Base-by-base conservation (phyloP, 345 rosid genomes). In the Corymbia maculata region DNA sequence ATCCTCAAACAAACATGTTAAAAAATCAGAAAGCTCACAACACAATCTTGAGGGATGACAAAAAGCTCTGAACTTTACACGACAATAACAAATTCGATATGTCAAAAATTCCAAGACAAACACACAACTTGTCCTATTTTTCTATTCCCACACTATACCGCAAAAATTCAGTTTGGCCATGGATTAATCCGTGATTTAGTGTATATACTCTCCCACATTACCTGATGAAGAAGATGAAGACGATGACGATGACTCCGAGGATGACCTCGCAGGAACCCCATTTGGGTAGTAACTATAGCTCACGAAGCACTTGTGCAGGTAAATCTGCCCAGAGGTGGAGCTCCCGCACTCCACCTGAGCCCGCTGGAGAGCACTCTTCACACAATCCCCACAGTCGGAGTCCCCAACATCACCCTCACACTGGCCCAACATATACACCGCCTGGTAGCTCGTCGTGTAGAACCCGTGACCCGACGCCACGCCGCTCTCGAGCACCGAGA, bases 321-420 rank as follows among this genome's bases (percentile, higher is more conserved):
- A 98, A 51, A 98, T 90, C 92, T 98, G 99, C 86, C 96, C 98
- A 7, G 97, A 96, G 26, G 90, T 91, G 53, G 99, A 91, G 89
- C 93, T 92, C 49, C 99, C 99, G 91, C 99, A 98, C 88, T 98
- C 99, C 10, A 95, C 98, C 90, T 98, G 99, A 88, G 98, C 97
- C 88, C 89, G 93, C 90, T 97, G 97, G 44, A 94, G 92, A 57
- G 99, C 99, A 88, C 85, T 94, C 87, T 94, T 96, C 24, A 96
- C 92, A 90, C 99, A 98, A 8, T 90, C 94, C 11, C 94, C 97
- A 89, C 99, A 98, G 92, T 98, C 99, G 2, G 98, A 94, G 92
- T 95, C 99, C 53, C 99, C 99, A 24, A 98, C 89, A 88, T 97
- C 99, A 7, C 99, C 99, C 89, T 98, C 97, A 91, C 99, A 98